Evolutionary conservation across 2,329 filamentous ascomycete species (phyloP).

Genomic region (Botrytis squamosa): DNA sequence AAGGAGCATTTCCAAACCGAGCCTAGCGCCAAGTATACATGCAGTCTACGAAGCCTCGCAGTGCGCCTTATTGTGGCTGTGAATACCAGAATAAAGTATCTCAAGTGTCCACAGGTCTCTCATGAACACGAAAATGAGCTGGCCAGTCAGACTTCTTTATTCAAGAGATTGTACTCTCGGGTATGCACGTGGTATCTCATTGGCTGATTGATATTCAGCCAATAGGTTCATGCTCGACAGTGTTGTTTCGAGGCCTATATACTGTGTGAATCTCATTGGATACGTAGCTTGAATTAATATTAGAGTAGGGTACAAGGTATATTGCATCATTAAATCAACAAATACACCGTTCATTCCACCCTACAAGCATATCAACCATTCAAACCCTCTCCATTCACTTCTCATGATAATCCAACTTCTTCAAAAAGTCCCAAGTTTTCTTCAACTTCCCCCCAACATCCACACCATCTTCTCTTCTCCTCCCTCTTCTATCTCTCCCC

Average conservation of each 20-base stretch:
- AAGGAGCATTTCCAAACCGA: neutral
- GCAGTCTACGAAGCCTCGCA: neutral
- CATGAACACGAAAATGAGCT: too few species aligned
- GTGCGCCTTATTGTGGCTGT: neutral
- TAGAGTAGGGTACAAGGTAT: neutral
- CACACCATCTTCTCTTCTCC: neutral
- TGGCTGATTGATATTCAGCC: too few species aligned
- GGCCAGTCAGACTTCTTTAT: fast-evolving
- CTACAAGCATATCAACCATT: neutral
- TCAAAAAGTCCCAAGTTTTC: constrained; percentile 15
- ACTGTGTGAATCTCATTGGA: neutral
- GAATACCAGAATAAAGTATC: too few species aligned
- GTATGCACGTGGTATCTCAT: too few species aligned
- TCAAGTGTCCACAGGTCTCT: too few species aligned
- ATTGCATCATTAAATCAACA: neutral
- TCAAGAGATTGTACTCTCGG: neutral
- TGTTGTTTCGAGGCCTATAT: neutral
- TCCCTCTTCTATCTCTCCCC: neutral
- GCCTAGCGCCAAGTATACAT: neutral
- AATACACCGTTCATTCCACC: neutral
- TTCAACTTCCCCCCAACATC: constrained; percentile 1
- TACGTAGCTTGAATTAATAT: neutral
- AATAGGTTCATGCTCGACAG: neutral
- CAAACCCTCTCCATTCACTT: neutral
- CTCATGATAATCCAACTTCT: constrained; percentile 19